Evolutionary conservation across 1,284 basidiomycete species (phyloP), one percentile per base, ranked within the genome.

Genomic region (Fistulinella cinereoalba): DNA sequence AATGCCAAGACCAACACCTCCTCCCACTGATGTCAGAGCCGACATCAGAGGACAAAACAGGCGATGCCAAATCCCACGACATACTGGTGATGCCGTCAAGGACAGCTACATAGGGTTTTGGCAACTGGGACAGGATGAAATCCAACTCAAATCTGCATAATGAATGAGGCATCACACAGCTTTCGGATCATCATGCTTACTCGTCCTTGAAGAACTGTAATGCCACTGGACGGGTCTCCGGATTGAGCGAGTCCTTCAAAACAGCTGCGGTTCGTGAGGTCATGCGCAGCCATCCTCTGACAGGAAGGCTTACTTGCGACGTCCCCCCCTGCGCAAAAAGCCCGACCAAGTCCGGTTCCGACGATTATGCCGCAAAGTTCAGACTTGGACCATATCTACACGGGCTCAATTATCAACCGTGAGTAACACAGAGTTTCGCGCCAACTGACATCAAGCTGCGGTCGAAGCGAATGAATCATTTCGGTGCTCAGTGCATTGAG

Each of bases 241-340:
- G 71, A 37, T 74, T 56, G 8, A 69, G 63, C 19, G 80, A 77
- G 51, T 80, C 58, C 43, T 70, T 51, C 15, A 85, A 70, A 39
- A 89, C 79, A 55, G 68, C 88, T 89, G 56, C 2, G 24, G 13
- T 36, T 32, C 36, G 41, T 69, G 43, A 61, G 41, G 39, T 32
- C 40, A 29, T 41, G 31, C 34, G 39, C 41, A 53, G 52, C 23
- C 44, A 31, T 22, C 22, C 29, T 27, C 45, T 15, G 6, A 23
- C 25, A 39, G 40, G 37, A 41, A 32, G 38, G 75, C 83, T 61
- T 62, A 92, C 92, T 73, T 53, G 82, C 82, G 45, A 99, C 90
- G 67, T 99, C 97, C 45, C 96, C 96, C 19, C 96, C 97, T 6
- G 92, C 88, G 65, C 95, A 99, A 63, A 98, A 97, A 11, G 88